These are phyloP conservation scores for Dactylellina parvicollis DNA, from an alignment of 2,329 filamentous ascomycete genomes.

Conservation along the genomic window DNA sequence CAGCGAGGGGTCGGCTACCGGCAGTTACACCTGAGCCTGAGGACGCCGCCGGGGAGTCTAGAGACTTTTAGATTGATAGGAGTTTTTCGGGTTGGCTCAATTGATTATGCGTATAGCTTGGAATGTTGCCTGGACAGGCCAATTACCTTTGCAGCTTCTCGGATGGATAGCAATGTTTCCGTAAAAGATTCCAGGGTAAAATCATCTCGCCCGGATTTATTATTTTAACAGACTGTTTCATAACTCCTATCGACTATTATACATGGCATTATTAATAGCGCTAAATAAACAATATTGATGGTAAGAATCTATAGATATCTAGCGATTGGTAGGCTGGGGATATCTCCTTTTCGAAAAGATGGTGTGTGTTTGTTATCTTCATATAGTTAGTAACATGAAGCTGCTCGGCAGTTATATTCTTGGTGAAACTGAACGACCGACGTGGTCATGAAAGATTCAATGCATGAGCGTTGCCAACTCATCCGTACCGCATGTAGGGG, in stretches of 20 bases:
- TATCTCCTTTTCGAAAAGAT: background rate
- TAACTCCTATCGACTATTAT: background rate
- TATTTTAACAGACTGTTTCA: background rate
- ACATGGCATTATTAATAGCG: constrained; percentile 15
- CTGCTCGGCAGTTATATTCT: background rate
- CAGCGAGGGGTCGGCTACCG: constrained; percentile 4
- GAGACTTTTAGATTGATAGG: background rate
- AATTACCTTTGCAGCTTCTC: too few relatives aligned
- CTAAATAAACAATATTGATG: constrained; percentile 1
- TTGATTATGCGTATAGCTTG: too few relatives aligned
- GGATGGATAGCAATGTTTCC: too few relatives aligned
- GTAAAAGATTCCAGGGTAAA: too few relatives aligned
- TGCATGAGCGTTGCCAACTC: background rate
- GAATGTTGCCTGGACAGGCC: too few relatives aligned
- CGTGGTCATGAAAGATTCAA: background rate
- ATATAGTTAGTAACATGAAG: too few relatives aligned
- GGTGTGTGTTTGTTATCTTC: too few relatives aligned
- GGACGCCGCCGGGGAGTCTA: background rate
- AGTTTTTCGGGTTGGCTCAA: too few relatives aligned
- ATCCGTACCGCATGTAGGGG: constrained; percentile 50
- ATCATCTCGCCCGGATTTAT: background rate
- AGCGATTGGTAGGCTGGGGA: background rate
- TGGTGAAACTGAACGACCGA: background rate
- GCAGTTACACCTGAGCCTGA: background rate
- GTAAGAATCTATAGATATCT: background rate